phyloP scores from a whole-genome alignment of 345 rosid genomes.

The Euphorbia pulcherrima region DNA sequence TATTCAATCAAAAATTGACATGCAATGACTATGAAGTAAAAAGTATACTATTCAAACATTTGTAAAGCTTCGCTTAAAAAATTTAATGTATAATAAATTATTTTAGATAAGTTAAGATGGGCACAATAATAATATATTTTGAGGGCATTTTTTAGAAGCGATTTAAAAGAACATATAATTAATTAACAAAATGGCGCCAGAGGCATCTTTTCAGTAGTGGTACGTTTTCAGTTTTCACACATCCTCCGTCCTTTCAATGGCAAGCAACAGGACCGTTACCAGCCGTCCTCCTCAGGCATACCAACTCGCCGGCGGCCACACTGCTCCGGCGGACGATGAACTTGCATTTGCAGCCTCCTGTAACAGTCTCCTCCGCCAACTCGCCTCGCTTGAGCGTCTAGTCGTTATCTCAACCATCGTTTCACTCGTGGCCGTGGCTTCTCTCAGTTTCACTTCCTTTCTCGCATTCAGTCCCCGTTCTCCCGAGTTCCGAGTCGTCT shows the following conservation, averaged over 20 bases:
- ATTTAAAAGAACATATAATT: too few relatives aligned
- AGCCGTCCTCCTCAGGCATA: constrained; percentile 4
- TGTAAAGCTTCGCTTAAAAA: too few relatives aligned
- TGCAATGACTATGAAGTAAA: too few relatives aligned
- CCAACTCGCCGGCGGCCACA: constrained; percentile 11
- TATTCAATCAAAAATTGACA: too few relatives aligned
- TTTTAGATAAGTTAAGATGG: too few relatives aligned
- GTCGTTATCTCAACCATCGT: not conserved
- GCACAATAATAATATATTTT: too few relatives aligned
- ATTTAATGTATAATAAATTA: too few relatives aligned
- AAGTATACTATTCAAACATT: too few relatives aligned
- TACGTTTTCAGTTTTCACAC: not conserved
- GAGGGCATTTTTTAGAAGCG: too few relatives aligned
- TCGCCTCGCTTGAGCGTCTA: constrained; percentile 7
- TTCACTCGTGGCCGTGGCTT: not conserved
- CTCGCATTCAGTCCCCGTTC: not conserved
- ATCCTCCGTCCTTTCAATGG: not conserved
- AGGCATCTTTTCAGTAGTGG: too few relatives aligned
- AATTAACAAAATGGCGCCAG: too few relatives aligned
- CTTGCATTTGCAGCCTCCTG: constrained; percentile 1
- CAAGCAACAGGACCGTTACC: constrained; percentile 2
- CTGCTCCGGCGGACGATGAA: constrained; percentile 3
- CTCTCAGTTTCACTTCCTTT: not conserved
- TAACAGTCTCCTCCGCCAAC: not conserved
- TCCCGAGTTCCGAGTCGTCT: constrained; percentile 2